Base-by-base conservation (phyloP, 345 rosid species). In the Viola odorata region DNA sequence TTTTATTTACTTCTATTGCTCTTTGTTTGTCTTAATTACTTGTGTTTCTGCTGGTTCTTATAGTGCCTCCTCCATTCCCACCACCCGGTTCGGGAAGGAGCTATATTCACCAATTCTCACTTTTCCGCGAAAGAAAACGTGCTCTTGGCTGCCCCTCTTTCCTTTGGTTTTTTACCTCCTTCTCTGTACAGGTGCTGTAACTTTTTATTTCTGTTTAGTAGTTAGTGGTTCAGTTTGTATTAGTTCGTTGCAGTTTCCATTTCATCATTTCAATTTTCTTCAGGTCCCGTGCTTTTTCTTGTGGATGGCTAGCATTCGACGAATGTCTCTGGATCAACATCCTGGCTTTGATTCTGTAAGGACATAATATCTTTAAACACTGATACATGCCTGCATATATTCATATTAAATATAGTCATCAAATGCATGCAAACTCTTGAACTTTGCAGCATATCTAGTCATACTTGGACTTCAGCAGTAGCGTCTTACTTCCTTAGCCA, bases 331-430 rank as follows among this genome's bases (percentile, higher is more conserved):
- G 39, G 66, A 87, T 78, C 75, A 83, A 73, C 90, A 92, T 76
- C 94, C 84, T 14, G 98, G 96, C 37, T 92, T 89, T 80, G 97
- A 89, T 75, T 71, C 69, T 58, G 98, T 92, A 85, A 80, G 85
- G 37, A 55, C 16, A 48, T 67, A 40, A 13, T 47, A 37, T 66
- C 45, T 37, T 61, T 51, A 64, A 23, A 36, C 58, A 53, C 7
- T 12, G 60, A 14, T 53, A 38, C 45, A 42, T 55, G 15, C 15
- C 38, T 9, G 48, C 10, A 16, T 38, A 14, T 40, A n/a, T 37
- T 14, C 42, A 32, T 45, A 37, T 55, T 13, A 23, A 32, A 10
- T 9, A 7, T 42, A 41, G 51, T n/a, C 15, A 12, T 12, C 17
- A 48, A 16, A 48, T 12, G 5, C 15, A 5, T 48, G 6, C 8